These are phyloP conservation scores for Eucalyptus curtisii DNA, from an alignment of 345 rosid genomes.

Conservation along the genomic window DNA sequence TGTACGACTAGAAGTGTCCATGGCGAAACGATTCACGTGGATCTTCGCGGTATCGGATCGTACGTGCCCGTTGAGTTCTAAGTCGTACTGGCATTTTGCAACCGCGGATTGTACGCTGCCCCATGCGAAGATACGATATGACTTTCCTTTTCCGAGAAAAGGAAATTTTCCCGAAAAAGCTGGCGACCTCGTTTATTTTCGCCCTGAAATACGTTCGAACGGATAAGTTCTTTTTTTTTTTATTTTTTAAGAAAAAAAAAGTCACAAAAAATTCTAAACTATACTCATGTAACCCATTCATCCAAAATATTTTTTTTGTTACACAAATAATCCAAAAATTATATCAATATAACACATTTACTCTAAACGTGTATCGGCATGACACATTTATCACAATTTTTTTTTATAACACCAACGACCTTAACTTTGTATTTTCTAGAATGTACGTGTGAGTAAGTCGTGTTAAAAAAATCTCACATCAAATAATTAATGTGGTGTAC, in stretches of 20 bases:
- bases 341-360: too few species aligned
- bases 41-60: neutral
- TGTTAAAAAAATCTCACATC: too few species aligned
- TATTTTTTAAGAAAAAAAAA: neutral
- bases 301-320: neutral
- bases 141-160: neutral
- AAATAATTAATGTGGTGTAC: accelerated
- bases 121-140: neutral
- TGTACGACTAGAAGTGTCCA: neutral
- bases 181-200: neutral
- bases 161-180: neutral
- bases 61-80: neutral
- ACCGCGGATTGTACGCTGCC: neutral
- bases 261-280: too few species aligned
- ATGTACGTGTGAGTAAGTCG: too few species aligned
- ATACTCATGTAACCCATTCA: too few species aligned
- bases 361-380: accelerated
- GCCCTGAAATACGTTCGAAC: neutral
- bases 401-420: neutral
- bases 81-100: neutral
- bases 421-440: too few species aligned
- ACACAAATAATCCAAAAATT: too few species aligned
- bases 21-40: neutral
- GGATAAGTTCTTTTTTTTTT: neutral
- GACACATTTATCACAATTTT: too few species aligned